These are phyloP conservation scores for Annona squamosa DNA, from an alignment of 164 flowering plant genomes.

Conservation along the genomic window DNA sequence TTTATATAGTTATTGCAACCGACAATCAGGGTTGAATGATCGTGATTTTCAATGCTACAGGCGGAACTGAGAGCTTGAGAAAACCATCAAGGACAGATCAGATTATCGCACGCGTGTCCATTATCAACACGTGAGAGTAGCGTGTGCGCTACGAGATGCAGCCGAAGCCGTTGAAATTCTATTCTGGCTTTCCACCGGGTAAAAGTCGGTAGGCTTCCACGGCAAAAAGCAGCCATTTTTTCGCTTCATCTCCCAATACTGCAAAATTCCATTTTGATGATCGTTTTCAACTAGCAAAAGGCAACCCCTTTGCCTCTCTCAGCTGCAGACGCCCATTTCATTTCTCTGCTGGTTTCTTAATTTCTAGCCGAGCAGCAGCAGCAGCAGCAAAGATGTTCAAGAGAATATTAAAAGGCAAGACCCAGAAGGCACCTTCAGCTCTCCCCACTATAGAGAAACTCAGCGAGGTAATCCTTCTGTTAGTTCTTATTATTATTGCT, in stretches of 20 bases:
- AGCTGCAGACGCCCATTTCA: not conserved
- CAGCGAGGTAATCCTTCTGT: conserved; percentile 12
- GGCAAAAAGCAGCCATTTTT: no score
- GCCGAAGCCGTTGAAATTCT: not conserved
- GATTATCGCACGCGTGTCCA: not conserved
- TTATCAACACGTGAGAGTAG: not conserved
- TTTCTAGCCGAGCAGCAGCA: not conserved
- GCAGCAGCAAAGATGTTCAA: conserved; percentile 5
- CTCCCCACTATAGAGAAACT: conserved; percentile 12
- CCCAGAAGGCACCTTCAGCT: conserved; percentile 7
- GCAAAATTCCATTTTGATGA: no score
- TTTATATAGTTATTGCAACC: no score
- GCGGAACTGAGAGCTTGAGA: not conserved
- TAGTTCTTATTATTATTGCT: not conserved
- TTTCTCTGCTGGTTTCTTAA: not conserved
- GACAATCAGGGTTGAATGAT: no score
- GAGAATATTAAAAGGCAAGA: conserved; percentile 9
- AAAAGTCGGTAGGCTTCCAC: not conserved
- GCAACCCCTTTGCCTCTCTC: no score
- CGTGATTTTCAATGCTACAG: not conserved
- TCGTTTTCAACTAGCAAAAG: no score
- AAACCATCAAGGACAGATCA: not conserved
- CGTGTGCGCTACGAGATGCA: not conserved
- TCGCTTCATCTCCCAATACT: no score
- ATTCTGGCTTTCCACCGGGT: not conserved